Percentiles rank a stretch among this genome's conserved stretches.
These are phyloP conservation scores for Eleusine coracana DNA, from an alignment of 176 grass and related monocot genomes.

Conservation along the genomic window DNA sequence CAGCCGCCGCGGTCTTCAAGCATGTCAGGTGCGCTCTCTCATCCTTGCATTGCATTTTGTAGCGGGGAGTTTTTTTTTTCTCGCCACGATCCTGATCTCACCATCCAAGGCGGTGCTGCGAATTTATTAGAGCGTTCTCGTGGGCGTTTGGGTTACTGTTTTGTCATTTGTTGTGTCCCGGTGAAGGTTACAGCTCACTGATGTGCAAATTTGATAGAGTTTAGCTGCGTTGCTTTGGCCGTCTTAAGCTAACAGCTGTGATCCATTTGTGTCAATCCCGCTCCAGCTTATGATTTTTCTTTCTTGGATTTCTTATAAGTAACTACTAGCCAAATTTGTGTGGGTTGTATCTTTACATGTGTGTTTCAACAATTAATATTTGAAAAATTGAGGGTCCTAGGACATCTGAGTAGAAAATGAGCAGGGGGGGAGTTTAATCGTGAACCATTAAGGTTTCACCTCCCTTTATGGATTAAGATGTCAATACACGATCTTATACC, in stretches of 20 bases:
- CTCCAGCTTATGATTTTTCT: not conserved
- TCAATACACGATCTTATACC: not conserved
- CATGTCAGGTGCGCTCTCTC: slow-evolving; percentile 57
- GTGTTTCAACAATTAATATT: not conserved
- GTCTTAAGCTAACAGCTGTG: not conserved
- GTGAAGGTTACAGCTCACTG: not conserved
- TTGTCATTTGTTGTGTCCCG: not conserved
- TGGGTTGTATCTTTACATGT: not conserved
- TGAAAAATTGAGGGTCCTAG: not conserved
- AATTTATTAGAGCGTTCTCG: not conserved
- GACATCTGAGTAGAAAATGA: not conserved
- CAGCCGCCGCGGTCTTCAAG: slow-evolving; percentile 71
- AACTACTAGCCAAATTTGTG: not conserved
- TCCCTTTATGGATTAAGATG: not conserved
- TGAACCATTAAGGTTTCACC: not conserved
- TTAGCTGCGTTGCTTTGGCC: too few species aligned
- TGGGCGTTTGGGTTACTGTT: not conserved
- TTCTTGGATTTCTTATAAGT: not conserved
- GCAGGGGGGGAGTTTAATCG: not conserved
- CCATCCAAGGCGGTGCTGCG: not conserved
- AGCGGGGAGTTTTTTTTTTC: not conserved
- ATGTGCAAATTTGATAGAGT: not conserved
- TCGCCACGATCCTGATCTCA: not conserved
- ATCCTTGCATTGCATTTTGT: not conserved
- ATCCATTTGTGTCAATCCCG: not conserved